Conservation (phyloP, 495 filamentous ascomycete species). For the Lasiosphaeria miniovina region DNA sequence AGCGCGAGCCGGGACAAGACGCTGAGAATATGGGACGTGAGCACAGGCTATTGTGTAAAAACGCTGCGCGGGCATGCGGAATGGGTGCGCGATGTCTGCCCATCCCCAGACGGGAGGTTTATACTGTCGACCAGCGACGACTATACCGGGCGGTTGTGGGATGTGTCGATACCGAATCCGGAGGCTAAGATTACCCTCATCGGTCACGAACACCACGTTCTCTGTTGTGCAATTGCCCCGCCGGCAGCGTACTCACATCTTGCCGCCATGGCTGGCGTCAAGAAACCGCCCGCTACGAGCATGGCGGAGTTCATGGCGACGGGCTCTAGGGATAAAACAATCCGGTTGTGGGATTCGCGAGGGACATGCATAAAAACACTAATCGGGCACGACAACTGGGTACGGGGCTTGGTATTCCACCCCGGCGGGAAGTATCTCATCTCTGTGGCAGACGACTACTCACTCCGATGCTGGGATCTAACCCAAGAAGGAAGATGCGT, state of each 20-base stretch:
- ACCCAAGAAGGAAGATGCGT: constrained; percentile 87
- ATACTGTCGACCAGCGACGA: constrained; percentile 82
- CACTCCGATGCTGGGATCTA: constrained; percentile 92
- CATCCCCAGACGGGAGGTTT: constrained; percentile 79
- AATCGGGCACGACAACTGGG: constrained; percentile 94
- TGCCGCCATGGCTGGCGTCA: constrained; percentile 75
- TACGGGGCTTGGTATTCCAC: constrained; percentile 83
- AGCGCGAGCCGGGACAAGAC: constrained; percentile 80
- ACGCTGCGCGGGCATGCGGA: constrained; percentile 77
- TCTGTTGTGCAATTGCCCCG: constrained; percentile 88
- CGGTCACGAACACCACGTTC: constrained; percentile 85
- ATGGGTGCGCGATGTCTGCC: constrained; percentile 85
- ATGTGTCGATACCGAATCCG: constrained; percentile 62
- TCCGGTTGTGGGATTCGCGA: constrained; percentile 84
- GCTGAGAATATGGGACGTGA: constrained; percentile 86
- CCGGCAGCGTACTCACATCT: constrained; percentile 73
- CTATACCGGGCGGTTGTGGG: constrained; percentile 80
- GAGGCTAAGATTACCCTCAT: constrained; percentile 78
- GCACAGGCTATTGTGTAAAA: constrained; percentile 88
- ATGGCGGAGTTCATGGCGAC: constrained; percentile 89
- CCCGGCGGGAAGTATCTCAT: constrained; percentile 92
- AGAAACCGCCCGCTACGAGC: constrained; percentile 69
- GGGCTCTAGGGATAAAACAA: constrained; percentile 85
- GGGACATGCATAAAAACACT: constrained; percentile 86
- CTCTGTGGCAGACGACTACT: constrained; percentile 85